Base-by-base conservation (phyloP, 2,329 filamentous ascomycete species). In the Aspergillus brunneoviolaceus region DNA sequence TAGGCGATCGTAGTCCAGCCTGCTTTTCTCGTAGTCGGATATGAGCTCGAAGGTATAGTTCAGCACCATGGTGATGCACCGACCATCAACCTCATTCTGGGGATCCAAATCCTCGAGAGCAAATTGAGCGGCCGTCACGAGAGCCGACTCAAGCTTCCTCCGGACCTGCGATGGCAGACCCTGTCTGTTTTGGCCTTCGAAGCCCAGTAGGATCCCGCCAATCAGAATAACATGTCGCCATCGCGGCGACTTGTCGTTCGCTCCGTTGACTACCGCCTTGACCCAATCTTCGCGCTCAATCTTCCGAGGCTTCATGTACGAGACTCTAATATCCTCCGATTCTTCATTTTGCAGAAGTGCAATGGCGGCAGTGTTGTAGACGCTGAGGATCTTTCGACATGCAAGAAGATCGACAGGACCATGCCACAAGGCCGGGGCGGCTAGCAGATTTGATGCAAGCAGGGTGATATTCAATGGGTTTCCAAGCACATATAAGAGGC, bases 161-260 rank as follows among this genome's bases (percentile, higher is more conserved):
- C 88, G 83, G 72, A 94, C 81, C 54, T 82, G 76, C 33, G 80
- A 77, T 5, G 88, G 85, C n/a, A 92, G 75, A n/a, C 85, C 84
- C 60, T 84, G 82, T 50, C 86, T 78, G 47, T 87, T 84, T 61
- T 85, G 82, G 16, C 83, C 80, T 65, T 90, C 89, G 70, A 93
- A 88, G 9, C 91, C 92, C 71, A 94, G 84, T 60, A 96, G 76
- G 23, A 96, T 79, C 3, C 92, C 93, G 0, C 88, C 87, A 9
- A 96, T 83, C 5, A 93, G 84, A n/a, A 96, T 80, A 31, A 92
- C 76, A 74, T 96, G 92, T 74, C 92, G 88, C 92, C 92, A 96
- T 70, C 91, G 81, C 19, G 82, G 84, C 75, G 80, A 88, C 67
- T 80, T 82, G 49, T 84, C 85, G 69, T 88, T 84, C 16, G 86